These are phyloP conservation scores for Cyclostephanos invisitatus DNA, from an alignment of 108 stramenopile genomes.

Conservation along the genomic window DNA sequence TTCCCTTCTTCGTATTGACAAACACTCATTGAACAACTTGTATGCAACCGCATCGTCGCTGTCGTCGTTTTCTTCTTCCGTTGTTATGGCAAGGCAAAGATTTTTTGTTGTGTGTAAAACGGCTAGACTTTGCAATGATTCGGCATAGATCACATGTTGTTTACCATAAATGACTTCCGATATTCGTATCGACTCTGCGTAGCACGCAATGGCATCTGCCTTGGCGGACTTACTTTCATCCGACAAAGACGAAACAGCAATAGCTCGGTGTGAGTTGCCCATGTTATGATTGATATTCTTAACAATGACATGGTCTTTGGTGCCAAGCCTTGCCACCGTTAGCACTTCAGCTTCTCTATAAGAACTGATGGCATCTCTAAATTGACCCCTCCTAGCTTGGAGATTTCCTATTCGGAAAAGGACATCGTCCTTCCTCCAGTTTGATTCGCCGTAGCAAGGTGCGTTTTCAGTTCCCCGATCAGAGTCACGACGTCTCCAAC, in stretches of 20 bases:
- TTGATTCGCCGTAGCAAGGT: background rate
- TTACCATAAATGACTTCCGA: conserved; percentile 30
- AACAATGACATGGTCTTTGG: conserved; percentile 48
- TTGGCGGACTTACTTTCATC: conserved; percentile 19
- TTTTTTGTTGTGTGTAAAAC: conserved; percentile 28
- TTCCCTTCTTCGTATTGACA: conserved; percentile 36
- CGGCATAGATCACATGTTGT: conserved; percentile 37
- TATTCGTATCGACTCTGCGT: conserved; percentile 49
- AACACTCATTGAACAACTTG: conserved; percentile 28
- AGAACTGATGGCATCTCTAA: conserved; percentile 40
- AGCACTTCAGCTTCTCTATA: conserved; percentile 47
- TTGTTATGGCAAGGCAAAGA: conserved; percentile 27
- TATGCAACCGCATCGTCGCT: conserved; percentile 35
- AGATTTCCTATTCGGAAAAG: conserved; percentile 50
- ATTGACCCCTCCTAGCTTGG: conserved; percentile 25
- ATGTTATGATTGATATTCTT: conserved; percentile 40
- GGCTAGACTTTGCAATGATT: conserved; percentile 40
- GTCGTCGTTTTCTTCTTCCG: conserved; percentile 21
- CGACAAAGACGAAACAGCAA: conserved; percentile 22
- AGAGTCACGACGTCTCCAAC: conserved; percentile 14
- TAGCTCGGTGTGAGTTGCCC: conserved; percentile 39
- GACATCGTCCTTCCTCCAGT: conserved; percentile 42
- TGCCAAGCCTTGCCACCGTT: conserved; percentile 38
- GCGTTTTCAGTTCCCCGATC: conserved; percentile 5
- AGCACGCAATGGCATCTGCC: conserved; percentile 40